phyloP scores from a whole-genome alignment of 768 basidiomycete species.

The Lanmaoa rubissima region DNA sequence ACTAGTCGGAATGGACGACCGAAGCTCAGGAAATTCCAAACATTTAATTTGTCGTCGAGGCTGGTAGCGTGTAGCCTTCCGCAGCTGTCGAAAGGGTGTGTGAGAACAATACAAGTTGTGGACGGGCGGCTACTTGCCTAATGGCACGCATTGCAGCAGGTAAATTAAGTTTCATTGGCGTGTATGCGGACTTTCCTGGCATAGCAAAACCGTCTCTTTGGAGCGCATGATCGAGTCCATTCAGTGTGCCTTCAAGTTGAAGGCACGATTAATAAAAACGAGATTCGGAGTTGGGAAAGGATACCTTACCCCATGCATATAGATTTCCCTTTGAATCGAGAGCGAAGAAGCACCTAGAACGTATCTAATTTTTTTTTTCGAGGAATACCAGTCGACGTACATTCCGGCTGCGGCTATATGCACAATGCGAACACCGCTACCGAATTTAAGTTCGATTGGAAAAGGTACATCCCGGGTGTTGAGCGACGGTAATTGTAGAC shows the following conservation, averaged over 20 bases:
- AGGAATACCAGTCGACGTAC: constrained; percentile 40
- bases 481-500: constrained; percentile 36
- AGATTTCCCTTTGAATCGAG: constrained; percentile 72
- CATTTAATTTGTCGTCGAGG: constrained; percentile 53
- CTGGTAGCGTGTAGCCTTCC: constrained; percentile 72
- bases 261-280: constrained; percentile 2
- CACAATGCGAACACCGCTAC: constrained; percentile 60
- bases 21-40: constrained; percentile 80
- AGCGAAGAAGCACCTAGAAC: constrained; percentile 81
- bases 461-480: constrained; percentile 48
- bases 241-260: constrained; percentile 55
- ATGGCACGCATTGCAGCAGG: constrained; percentile 59
- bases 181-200: constrained; percentile 45
- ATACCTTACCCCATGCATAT: constrained; percentile 72
- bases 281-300: background rate
- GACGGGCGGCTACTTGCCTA: constrained; percentile 44
- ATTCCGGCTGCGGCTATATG: constrained; percentile 79
- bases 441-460: constrained; percentile 59
- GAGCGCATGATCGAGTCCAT: constrained; percentile 43
- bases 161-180: constrained; percentile 58
- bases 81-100: constrained; percentile 47
- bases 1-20: constrained; percentile 70
- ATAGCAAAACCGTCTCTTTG: constrained; percentile 56
- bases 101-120: constrained; percentile 8
- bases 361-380: background rate